Evolutionary conservation across 2,329 filamentous ascomycete genomes (phyloP).

Genomic region (Fusarium graminum): DNA sequence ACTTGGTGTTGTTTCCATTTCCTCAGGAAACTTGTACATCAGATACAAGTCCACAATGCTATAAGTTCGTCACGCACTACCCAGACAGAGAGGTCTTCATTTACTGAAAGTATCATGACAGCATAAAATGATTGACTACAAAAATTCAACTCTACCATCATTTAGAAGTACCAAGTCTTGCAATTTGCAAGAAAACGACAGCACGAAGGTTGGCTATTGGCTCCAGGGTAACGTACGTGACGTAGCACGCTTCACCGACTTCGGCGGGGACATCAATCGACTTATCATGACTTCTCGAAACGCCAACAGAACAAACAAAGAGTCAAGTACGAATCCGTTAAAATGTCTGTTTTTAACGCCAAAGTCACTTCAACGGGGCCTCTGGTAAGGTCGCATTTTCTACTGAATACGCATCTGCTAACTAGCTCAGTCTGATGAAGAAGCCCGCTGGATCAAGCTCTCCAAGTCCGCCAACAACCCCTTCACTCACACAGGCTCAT

Average conservation of each 20-base stretch:
- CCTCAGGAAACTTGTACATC: not conserved
- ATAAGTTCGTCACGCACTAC: too few species aligned
- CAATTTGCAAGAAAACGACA: not conserved
- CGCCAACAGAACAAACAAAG: slow-evolving; percentile 4
- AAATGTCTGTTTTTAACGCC: slow-evolving; percentile 59
- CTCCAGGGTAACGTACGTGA: slow-evolving; percentile 40
- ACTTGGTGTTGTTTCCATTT: not conserved
- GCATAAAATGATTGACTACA: not conserved
- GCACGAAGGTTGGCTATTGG: not conserved
- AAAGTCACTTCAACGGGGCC: slow-evolving; percentile 61
- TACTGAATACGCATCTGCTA: not conserved
- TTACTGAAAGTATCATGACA: not conserved
- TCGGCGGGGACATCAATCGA: slow-evolving; percentile 25
- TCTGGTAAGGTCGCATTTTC: slow-evolving; percentile 54
- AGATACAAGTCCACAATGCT: too few species aligned
- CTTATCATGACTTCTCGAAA: slow-evolving; percentile 20
- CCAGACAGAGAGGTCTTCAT: too few species aligned
- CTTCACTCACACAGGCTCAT: not conserved
- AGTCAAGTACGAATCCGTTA: not conserved
- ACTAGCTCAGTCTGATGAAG: slow-evolving; percentile 58
- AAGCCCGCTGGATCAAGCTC: slow-evolving; percentile 72
- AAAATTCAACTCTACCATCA: too few species aligned
- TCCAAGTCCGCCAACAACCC: slow-evolving; percentile 60
- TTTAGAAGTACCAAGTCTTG: not conserved
- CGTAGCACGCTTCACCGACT: slow-evolving; percentile 35